Conservation (phyloP, 2,329 filamentous ascomycete species). For the Calonectria multiphialidica region DNA sequence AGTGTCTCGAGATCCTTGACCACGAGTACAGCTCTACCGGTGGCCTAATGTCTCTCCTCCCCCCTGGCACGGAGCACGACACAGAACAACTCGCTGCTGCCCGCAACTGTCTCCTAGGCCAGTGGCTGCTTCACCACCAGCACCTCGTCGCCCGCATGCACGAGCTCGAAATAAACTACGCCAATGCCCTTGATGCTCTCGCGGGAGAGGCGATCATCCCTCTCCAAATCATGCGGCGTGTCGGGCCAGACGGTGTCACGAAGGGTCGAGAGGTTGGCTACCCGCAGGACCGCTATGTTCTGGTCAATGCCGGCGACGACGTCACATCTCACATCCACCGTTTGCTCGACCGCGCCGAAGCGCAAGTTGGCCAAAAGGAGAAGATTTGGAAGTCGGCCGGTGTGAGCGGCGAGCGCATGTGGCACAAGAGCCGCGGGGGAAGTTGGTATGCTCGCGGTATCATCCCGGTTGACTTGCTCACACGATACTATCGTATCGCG, state of each 20-base stretch:
- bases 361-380: conserved; percentile 50
- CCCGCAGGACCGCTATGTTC: conserved; percentile 67
- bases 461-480: conserved; percentile 60
- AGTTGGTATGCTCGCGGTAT: conserved; percentile 57
- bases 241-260: conserved; percentile 65
- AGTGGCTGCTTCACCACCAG: conserved; percentile 67
- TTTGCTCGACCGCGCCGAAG: conserved; percentile 60
- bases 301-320: conserved; percentile 67
- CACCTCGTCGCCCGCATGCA: conserved; percentile 66
- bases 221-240: conserved; percentile 62
- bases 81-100: conserved; percentile 55
- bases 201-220: conserved; percentile 63
- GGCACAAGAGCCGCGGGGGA: conserved; percentile 42
- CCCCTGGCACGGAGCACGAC: conserved; percentile 50
- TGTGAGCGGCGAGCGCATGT: conserved; percentile 55
- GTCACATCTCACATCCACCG: conserved; percentile 60
- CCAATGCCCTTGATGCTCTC: conserved; percentile 63
- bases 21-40: conserved; percentile 69
- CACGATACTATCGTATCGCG: conserved; percentile 66
- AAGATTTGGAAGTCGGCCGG: conserved; percentile 51
- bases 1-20: conserved; percentile 70
- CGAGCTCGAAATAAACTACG: conserved; percentile 67
- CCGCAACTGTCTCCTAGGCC: conserved; percentile 66
- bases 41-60: conserved; percentile 67
- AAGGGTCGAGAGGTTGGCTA: conserved; percentile 63